Evolutionary conservation across 2,329 filamentous ascomycete species (phyloP).

Genomic region (Apiospora arundinis): DNA sequence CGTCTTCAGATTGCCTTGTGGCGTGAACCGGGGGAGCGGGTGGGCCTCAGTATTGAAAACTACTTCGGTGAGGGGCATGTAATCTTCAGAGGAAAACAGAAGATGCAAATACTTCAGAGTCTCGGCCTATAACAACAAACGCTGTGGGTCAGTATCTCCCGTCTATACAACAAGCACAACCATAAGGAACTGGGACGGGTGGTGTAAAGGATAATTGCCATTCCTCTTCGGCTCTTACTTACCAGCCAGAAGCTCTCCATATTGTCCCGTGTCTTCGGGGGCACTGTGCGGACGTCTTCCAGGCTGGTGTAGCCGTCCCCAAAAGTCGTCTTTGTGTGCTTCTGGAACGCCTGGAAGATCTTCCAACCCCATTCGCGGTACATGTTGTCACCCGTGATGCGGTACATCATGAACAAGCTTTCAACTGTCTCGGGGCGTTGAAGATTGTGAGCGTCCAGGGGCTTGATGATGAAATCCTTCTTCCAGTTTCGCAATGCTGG

Average conservation of each 20-base stretch:
- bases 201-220: not conserved
- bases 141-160: slow-evolving; percentile 16
- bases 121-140: slow-evolving; percentile 72
- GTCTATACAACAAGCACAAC: not conserved
- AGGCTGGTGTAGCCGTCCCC: slow-evolving; percentile 84
- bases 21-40: slow-evolving; percentile 77
- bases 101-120: slow-evolving; percentile 98
- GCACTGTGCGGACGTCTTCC: slow-evolving; percentile 73
- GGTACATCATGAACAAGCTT: slow-evolving; percentile 97
- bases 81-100: slow-evolving; percentile 82
- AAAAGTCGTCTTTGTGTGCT: slow-evolving; percentile 80
- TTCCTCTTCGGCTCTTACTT: slow-evolving; percentile 43
- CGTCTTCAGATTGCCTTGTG: not conserved
- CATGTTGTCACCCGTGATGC: slow-evolving; percentile 86
- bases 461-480: slow-evolving; percentile 79
- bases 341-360: slow-evolving; percentile 92
- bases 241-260: slow-evolving; percentile 99
- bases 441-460: slow-evolving; percentile 86
- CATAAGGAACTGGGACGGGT: not conserved
- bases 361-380: slow-evolving; percentile 99
- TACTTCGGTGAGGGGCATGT: slow-evolving; percentile 83
- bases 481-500: slow-evolving; percentile 59
- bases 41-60: slow-evolving; percentile 98
- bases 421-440: slow-evolving; percentile 98
- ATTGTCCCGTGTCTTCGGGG: slow-evolving; percentile 79